Evolutionary conservation across 1,284 basidiomycete genomes (phyloP).

Genomic region (Rhizoctonia solani): DNA sequence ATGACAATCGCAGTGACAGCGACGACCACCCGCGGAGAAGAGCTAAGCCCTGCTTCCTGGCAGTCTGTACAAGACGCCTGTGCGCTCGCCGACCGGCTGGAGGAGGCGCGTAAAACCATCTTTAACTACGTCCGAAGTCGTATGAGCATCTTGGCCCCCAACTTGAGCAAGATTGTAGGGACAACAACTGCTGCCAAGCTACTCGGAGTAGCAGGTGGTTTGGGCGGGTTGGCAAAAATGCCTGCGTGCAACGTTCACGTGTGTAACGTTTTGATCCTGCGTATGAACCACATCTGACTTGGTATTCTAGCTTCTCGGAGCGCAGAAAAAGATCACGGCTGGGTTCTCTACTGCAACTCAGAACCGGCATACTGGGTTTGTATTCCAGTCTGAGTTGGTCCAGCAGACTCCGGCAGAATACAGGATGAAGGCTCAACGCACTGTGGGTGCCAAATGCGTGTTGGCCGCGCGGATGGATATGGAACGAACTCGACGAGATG

Average conservation of each 20-base stretch:
- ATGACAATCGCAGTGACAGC: conserved; percentile 97
- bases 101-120: conserved; percentile 90
- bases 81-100: conserved; percentile 83
- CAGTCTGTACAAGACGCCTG: conserved; percentile 80
- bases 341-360: conserved; percentile 80
- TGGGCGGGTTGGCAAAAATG: conserved; percentile 90
- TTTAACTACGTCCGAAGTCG: conserved; percentile 99
- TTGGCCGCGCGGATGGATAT: conserved; percentile 93
- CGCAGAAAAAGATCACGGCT: conserved; percentile 86
- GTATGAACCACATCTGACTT: not conserved
- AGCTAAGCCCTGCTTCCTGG: conserved; percentile 76
- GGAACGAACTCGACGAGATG: conserved; percentile 74
- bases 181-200: conserved; percentile 98
- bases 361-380: conserved; percentile 93
- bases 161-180: conserved; percentile 96
- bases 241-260: conserved; percentile 96
- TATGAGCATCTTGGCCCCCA: conserved; percentile 97
- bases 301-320: conserved; percentile 77
- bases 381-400: conserved; percentile 91
- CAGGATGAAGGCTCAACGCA: conserved; percentile 88
- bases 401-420: conserved; percentile 88
- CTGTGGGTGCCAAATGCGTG: conserved; percentile 88
- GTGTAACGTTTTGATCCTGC: conserved; percentile 42
- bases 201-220: conserved; percentile 94
- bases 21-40: conserved; percentile 83